These are phyloP conservation scores for Colletotrichum noveboracense DNA, from an alignment of 2,329 filamentous ascomycete genomes.

Conservation along the genomic window DNA sequence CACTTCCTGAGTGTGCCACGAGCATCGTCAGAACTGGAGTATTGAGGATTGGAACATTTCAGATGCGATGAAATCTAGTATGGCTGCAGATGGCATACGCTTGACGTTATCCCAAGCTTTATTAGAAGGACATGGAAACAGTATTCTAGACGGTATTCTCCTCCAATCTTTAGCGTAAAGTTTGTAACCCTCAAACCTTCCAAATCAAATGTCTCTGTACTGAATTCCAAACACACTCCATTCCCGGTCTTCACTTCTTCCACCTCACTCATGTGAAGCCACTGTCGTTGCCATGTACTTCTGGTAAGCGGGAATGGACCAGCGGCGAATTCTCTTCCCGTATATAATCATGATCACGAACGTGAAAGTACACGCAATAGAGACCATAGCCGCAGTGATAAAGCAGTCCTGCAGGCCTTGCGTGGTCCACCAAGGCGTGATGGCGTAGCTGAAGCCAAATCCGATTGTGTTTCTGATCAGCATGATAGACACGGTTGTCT, in stretches of 20 bases:
- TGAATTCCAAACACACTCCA: accelerated
- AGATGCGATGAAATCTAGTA: neutral
- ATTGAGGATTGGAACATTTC: neutral
- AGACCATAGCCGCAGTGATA: neutral
- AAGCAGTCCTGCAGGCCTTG: neutral
- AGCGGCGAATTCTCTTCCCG: neutral
- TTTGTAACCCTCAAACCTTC: accelerated
- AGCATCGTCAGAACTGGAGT: neutral
- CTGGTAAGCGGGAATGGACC: neutral
- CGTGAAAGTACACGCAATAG: neutral
- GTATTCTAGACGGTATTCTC: too few relatives aligned
- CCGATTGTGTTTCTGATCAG: neutral
- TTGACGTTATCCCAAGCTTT: accelerated
- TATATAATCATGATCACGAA: neutral
- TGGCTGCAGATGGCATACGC: accelerated
- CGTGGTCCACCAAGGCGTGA: neutral
- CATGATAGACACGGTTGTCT: neutral
- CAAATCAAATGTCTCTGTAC: neutral
- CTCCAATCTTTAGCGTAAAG: accelerated
- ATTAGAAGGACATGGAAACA: neutral
- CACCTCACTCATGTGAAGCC: neutral
- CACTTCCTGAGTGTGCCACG: neutral
- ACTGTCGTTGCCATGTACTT: neutral
- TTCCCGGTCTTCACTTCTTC: too few relatives aligned
- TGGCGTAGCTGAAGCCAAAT: neutral